Conservation (phyloP, 1,139 yeast species). For the Taphrina confusa region DNA sequence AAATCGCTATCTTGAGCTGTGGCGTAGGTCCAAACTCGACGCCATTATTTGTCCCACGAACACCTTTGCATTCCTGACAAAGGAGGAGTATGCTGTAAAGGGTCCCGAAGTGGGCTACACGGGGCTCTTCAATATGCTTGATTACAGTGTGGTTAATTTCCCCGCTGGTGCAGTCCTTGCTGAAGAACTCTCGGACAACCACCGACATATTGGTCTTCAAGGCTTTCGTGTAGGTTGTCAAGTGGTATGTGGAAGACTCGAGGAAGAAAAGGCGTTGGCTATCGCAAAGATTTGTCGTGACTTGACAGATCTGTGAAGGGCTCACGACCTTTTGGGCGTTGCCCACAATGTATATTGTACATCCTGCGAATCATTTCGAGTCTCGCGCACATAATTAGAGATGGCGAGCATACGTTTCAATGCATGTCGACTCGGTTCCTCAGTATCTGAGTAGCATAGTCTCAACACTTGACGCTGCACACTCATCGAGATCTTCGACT, state of each 20-base stretch:
- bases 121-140: slow-evolving; percentile 55
- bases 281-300: slow-evolving; percentile 5
- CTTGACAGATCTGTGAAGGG: too few relatives aligned
- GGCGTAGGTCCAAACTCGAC: slow-evolving; percentile 1
- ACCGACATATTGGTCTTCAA: background rate
- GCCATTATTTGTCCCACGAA: slow-evolving; percentile 15
- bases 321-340: too few relatives aligned
- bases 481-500: too few relatives aligned
- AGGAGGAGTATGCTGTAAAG: slow-evolving; percentile 4
- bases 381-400: too few relatives aligned
- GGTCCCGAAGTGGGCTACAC: slow-evolving; percentile 59
- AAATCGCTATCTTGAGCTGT: slow-evolving; percentile 8
- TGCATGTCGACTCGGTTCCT: too few relatives aligned
- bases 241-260: slow-evolving; percentile 12
- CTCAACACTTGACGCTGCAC: too few relatives aligned
- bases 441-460: too few relatives aligned
- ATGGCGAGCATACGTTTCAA: too few relatives aligned
- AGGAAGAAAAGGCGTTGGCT: slow-evolving; percentile 18
- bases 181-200: background rate
- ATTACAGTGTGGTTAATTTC: slow-evolving; percentile 58
- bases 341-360: too few relatives aligned
- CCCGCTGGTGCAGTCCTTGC: slow-evolving; percentile 46
- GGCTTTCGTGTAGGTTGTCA: slow-evolving; percentile 19
- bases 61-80: slow-evolving; percentile 7
- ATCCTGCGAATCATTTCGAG: too few relatives aligned